phyloP scores from a whole-genome alignment of 805 yeast species.

The Zygoascus bituminiphila region DNA sequence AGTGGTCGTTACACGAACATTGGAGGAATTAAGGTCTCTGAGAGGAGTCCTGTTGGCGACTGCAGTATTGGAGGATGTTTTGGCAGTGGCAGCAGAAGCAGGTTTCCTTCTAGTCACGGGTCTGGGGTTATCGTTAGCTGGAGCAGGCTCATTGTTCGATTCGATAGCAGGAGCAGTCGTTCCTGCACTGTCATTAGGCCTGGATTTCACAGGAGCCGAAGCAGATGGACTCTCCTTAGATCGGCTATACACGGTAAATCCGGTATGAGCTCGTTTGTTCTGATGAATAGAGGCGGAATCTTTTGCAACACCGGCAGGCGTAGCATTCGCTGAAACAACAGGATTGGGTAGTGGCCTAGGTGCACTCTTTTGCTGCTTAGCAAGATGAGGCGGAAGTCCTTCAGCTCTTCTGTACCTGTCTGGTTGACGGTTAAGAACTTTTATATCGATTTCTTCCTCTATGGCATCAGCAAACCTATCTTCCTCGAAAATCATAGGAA shows the following conservation, averaged over 20 bases:
- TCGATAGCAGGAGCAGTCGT: neutral
- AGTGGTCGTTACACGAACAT: slow-evolving; percentile 2
- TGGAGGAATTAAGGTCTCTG: neutral
- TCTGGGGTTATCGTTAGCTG: neutral
- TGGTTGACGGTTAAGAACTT: slow-evolving; percentile 16
- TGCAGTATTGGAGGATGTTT: neutral
- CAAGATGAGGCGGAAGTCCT: neutral
- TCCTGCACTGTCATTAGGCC: neutral
- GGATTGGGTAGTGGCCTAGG: neutral
- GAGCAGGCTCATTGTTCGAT: neutral
- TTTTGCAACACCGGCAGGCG: neutral
- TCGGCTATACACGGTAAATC: slow-evolving; percentile 8
- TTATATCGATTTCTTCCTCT: slow-evolving; percentile 29
- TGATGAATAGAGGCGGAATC: neutral
- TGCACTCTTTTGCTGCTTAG: slow-evolving; percentile 3
- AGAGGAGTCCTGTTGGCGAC: neutral
- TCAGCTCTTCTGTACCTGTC: neutral
- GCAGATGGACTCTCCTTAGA: neutral
- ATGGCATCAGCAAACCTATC: slow-evolving; percentile 32
- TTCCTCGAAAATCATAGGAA: slow-evolving; percentile 35
- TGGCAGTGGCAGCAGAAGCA: too few species aligned
- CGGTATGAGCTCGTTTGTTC: slow-evolving; percentile 7
- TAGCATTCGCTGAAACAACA: slow-evolving; percentile 1
- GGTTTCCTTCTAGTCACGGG: neutral
- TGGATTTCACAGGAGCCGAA: neutral